phyloP scores from a whole-genome alignment of 495 filamentous ascomycete genomes.

The Talaromyces ruber region DNA sequence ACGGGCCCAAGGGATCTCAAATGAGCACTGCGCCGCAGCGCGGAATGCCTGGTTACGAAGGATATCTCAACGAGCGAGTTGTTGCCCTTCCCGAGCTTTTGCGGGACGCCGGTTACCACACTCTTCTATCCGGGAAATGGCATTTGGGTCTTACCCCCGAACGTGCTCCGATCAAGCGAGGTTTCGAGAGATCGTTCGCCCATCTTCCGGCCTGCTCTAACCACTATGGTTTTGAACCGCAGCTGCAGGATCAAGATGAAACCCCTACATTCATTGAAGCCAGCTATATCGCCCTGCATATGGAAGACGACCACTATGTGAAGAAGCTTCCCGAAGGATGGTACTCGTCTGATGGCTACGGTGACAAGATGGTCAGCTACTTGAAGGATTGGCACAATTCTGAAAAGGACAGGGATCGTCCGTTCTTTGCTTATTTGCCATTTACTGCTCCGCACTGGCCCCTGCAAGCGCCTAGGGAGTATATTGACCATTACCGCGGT shows the following conservation, averaged over 20 bases:
- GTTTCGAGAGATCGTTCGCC: slow-evolving; percentile 34
- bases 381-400: slow-evolving; percentile 22
- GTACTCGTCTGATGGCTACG: slow-evolving; percentile 27
- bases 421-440: slow-evolving; percentile 31
- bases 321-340: slow-evolving; percentile 27
- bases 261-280: slow-evolving; percentile 22
- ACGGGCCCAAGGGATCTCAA: slow-evolving; percentile 11
- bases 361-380: slow-evolving; percentile 25
- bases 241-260: slow-evolving; percentile 15
- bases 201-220: slow-evolving; percentile 32
- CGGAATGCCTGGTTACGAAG: slow-evolving; percentile 44
- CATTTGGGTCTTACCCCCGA: slow-evolving; percentile 36
- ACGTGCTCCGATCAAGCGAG: slow-evolving; percentile 29
- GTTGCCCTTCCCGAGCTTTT: slow-evolving; percentile 45
- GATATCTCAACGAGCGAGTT: slow-evolving; percentile 45
- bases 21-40: slow-evolving; percentile 3
- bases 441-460: slow-evolving; percentile 36
- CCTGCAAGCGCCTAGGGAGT: slow-evolving; percentile 20
- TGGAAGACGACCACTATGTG: slow-evolving; percentile 33
- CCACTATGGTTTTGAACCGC: slow-evolving; percentile 23
- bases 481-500: slow-evolving; percentile 18
- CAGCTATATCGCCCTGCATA: slow-evolving; percentile 30
- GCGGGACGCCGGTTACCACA: slow-evolving; percentile 43
- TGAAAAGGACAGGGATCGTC: slow-evolving; percentile 20
- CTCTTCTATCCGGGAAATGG: slow-evolving; percentile 43